Percentiles rank a stretch among this genome's conserved stretches.
phyloP scores from a whole-genome alignment of 2,329 filamentous ascomycete species.

The Aspergillus sp. region DNA sequence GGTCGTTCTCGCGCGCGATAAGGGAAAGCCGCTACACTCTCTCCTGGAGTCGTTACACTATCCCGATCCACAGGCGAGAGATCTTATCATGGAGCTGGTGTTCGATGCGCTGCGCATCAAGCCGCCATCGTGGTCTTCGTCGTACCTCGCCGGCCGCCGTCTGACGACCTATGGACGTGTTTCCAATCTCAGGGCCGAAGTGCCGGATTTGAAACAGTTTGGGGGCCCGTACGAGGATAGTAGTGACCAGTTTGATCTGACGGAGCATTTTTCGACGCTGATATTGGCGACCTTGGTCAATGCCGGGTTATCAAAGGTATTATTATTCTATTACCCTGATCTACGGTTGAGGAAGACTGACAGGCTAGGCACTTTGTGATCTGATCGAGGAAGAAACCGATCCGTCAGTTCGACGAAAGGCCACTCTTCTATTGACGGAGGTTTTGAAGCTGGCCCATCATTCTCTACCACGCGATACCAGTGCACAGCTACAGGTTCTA shows the following conservation, averaged over 20 bases:
- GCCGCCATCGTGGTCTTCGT: slow-evolving; percentile 86
- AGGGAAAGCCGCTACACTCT: slow-evolving; percentile 75
- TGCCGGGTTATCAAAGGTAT: slow-evolving; percentile 58
- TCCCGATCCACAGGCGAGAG: slow-evolving; percentile 49
- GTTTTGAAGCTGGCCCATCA: slow-evolving; percentile 82
- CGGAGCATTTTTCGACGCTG: slow-evolving; percentile 89
- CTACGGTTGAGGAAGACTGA: slow-evolving; percentile 10
- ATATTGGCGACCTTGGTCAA: slow-evolving; percentile 78
- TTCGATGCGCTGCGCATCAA: slow-evolving; percentile 84
- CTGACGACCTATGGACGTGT: slow-evolving; percentile 96
- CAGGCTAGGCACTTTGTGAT: slow-evolving; percentile 37
- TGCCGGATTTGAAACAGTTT: slow-evolving; percentile 44
- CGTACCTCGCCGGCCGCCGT: slow-evolving; percentile 83
- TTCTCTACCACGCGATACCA: slow-evolving; percentile 73
- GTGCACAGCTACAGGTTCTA: slow-evolving; percentile 74
- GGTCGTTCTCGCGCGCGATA: slow-evolving; percentile 78
- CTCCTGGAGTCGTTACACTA: slow-evolving; percentile 61
- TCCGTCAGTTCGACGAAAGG: slow-evolving; percentile 65
- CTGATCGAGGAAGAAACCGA: slow-evolving; percentile 44
- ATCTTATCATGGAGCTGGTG: slow-evolving; percentile 79
- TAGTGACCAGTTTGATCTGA: slow-evolving; percentile 59
- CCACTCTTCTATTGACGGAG: slow-evolving; percentile 82
- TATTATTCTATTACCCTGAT: neutral
- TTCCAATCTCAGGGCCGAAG: slow-evolving; percentile 64
- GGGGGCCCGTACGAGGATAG: slow-evolving; percentile 56